Evolutionary conservation across 176 grass and related monocot genomes (phyloP), one percentile per base, ranked within the genome.

Genomic region (Paspalum notatum): DNA sequence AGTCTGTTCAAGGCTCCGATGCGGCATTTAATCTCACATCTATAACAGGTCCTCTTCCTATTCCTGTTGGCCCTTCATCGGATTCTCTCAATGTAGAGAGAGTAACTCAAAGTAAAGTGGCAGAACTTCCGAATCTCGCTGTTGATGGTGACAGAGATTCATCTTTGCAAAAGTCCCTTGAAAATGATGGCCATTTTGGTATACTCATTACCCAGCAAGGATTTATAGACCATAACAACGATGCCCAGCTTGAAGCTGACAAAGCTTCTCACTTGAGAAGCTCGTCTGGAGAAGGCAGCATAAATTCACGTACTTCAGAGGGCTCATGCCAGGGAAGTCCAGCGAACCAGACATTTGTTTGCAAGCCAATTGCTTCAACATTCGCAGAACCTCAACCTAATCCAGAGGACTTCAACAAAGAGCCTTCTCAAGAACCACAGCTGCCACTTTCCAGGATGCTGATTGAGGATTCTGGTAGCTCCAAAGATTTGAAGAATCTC

Each of bases 1-100:
- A 92, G 83, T 98, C 95, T 80, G 95, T 98, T 82, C 90, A 98
- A 84, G 94, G 91, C 61, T 73, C 91, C 80, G 89, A 89, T 0
- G 75, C 72, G 11, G 80, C 87, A 74, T 98, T 98, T 86, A 83
- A 85, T 87, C 87, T 98, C 55, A 81, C 90, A 54, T 87, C 95
- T 68, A 80, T 94, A 46, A 84, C 90, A 77, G 88, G 85, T 75
- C 85, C 90, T 86, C 90, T 92, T 78, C 78, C 87, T 56, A 86
- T 92, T 80, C 79, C 85, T 75, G 87, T 89, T 83, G 77, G 83
- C 11, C 86, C 91, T 44, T 76, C 83, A 57, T 86, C 77, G 13
- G 84, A 80, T 71, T 68, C 88, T 75, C 76, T 46, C 44, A 91
- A 92, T 72, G 8, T 88, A 72, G 91, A 94, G 68, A 83, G 78